Conservation (phyloP, 768 basidiomycete genomes). For the Podaxis carcinomalis region DNA sequence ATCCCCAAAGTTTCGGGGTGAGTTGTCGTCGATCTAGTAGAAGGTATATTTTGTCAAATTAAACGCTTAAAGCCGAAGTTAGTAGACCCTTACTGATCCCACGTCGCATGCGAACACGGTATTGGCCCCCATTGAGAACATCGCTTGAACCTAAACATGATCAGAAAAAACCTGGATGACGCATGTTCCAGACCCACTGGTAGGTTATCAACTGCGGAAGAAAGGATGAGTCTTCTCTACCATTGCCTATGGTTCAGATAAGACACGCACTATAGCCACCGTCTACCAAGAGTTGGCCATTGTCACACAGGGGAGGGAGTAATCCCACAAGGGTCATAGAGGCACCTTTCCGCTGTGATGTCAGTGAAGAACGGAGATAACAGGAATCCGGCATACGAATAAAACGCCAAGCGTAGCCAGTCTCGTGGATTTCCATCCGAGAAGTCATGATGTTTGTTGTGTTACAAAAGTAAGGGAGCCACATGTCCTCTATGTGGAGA, state of each 20-base stretch:
- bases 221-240: background rate
- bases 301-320: slow-evolving; percentile 90
- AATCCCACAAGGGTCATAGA: slow-evolving; percentile 98
- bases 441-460: slow-evolving; percentile 96
- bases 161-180: background rate
- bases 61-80: background rate
- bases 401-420: slow-evolving; percentile 97
- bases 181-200: slow-evolving; percentile 48
- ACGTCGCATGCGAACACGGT: slow-evolving; percentile 93
- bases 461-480: slow-evolving; percentile 98
- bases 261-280: slow-evolving; percentile 73
- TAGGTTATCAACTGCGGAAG: slow-evolving; percentile 72
- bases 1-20: slow-evolving; percentile 92
- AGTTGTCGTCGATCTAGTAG: slow-evolving; percentile 84
- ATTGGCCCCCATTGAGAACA: slow-evolving; percentile 88
- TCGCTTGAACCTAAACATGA: slow-evolving; percentile 72
- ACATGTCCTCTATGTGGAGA: slow-evolving; percentile 96
- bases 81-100: slow-evolving; percentile 59
- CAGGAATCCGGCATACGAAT: slow-evolving; percentile 50
- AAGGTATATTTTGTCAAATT: background rate
- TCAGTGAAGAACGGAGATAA: background rate
- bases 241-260: background rate
- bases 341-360: slow-evolving; percentile 50
- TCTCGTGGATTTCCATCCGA: slow-evolving; percentile 95
- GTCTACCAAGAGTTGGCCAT: slow-evolving; percentile 89